Evolutionary conservation across 2,329 filamentous ascomycete species (phyloP), one percentile per base, ranked within the genome.

Genomic region (Trichophyton mentagrophytes): DNA sequence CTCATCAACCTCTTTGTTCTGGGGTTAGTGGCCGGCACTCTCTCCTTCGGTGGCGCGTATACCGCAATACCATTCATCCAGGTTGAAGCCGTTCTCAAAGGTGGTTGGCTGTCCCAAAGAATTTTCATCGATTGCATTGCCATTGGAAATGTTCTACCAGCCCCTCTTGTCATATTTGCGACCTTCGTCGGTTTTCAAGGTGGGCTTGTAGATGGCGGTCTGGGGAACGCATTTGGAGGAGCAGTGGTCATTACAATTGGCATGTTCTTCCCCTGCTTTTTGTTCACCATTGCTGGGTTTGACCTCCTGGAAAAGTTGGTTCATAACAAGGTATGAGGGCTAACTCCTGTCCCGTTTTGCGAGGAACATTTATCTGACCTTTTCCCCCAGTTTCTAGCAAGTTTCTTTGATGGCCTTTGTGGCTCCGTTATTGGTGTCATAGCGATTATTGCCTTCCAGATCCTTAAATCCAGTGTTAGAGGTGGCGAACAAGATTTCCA

Each of bases 121-220:
- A 27, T 57, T 6, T 57, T 57, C 30, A 20, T 57, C 3, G 53
- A 57, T 11, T 30, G 22, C 20, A 57, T 57, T 33, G 53, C 53
- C 9, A 57, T 57, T 36, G 53, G 53, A 30, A 57, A 57, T 15
- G 53, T 57, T 9, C 53, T 57, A 9, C 53, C 53, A 17, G 53
- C 53, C 3, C 53, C 53, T 17, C 38, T 57, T 11, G 53, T 57
- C 25, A 57, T 57, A 4, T 57, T 57, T 57, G 53, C 53, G n/a
- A 57, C 53, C 9, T 57, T 57, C 36, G 53, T 57, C 15, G 53
- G 53, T 13, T 57, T 57, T 20, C 53, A 57, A 15, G 53, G 53
- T 38, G 22, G 22, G 3, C 20, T 13, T 57, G 22, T 17, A 20
- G 30, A 36, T 36, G 27, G 38, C 8, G 15, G 13, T 8, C 30